Percentiles rank a stretch among this genome's conserved stretches.
Evolutionary conservation across 164 flowering plant species (phyloP).

Genomic region (Warburgia ugandensis): DNA sequence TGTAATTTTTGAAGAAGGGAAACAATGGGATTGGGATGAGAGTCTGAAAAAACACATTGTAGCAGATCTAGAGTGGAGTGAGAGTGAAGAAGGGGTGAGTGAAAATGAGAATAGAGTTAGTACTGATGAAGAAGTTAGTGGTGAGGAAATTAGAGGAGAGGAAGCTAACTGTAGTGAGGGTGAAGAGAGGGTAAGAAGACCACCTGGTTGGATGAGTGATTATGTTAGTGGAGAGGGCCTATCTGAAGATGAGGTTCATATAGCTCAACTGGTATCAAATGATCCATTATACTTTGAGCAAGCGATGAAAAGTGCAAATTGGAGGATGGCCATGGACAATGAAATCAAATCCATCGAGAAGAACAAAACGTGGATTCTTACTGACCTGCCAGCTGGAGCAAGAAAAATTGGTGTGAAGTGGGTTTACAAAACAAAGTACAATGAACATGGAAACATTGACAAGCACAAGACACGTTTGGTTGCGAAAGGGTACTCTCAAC

Average conservation of each 20-base stretch:
- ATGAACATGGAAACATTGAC: constrained; percentile 8
- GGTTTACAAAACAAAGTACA: constrained; percentile 14
- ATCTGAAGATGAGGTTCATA: constrained; percentile 9
- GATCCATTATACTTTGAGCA: no score
- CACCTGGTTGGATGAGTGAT: constrained; percentile 5
- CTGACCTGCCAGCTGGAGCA: constrained; percentile 1
- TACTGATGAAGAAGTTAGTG: constrained; percentile 7
- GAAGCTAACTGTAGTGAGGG: constrained; percentile 6
- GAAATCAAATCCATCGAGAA: no score
- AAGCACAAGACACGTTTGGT: constrained; percentile 8
- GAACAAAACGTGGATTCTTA: constrained; percentile 11
- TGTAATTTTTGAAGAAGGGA: constrained; percentile 4
- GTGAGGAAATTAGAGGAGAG: constrained; percentile 5
- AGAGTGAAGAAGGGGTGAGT: constrained; percentile 11
- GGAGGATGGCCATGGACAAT: no score
- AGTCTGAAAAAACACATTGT: constrained; percentile 3
- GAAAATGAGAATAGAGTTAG: constrained; percentile 6
- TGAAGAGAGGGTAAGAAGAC: constrained; percentile 8
- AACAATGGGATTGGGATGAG: constrained; percentile 8
- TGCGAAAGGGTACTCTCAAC: constrained; percentile 12
- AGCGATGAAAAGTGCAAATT: no score
- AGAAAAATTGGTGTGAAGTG: constrained; percentile 1
- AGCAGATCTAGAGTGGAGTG: constrained; percentile 4
- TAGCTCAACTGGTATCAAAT: no score
- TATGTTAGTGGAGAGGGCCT: constrained; percentile 6